phyloP scores from a whole-genome alignment of 192 early-diverging fungal genomes.

The Pilaira anomala region DNA sequence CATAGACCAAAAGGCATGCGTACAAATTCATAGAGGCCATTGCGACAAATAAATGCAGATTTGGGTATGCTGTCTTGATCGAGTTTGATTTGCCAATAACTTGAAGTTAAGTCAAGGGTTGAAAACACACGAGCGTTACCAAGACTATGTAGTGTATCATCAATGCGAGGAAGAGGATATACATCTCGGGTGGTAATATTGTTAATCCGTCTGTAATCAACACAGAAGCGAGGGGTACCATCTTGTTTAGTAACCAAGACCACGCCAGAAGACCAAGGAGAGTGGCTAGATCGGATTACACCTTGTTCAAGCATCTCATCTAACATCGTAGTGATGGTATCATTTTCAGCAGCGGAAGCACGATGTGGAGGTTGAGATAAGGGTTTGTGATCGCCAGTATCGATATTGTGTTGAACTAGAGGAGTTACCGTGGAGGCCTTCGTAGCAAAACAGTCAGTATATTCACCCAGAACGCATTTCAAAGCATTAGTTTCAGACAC shows the following conservation, averaged over 20 bases:
- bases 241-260: slow-evolving; percentile 44
- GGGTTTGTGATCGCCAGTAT: background rate
- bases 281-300: slow-evolving; percentile 34
- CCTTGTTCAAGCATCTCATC: slow-evolving; percentile 34
- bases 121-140: slow-evolving; percentile 52
- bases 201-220: slow-evolving; percentile 51
- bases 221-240: slow-evolving; percentile 36
- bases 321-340: slow-evolving; percentile 11
- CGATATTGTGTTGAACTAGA: background rate
- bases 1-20: slow-evolving; percentile 30
- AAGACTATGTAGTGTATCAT: too few species aligned
- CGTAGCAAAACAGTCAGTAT: too few species aligned
- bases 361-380: slow-evolving; percentile 18
- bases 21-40: slow-evolving; percentile 29
- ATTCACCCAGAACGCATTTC: too few species aligned
- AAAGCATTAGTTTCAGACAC: too few species aligned
- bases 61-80: too few species aligned
- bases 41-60: slow-evolving; percentile 11
- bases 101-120: slow-evolving; percentile 39
- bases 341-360: slow-evolving; percentile 19
- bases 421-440: too few species aligned
- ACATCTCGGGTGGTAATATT: too few species aligned
- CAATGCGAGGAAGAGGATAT: too few species aligned
- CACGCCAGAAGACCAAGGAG: slow-evolving; percentile 43
- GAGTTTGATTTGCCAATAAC: slow-evolving; percentile 39